Evolutionary conservation across 2,329 filamentous ascomycete species (phyloP).

Genomic region (Tolypocladium cylindrosporum): DNA sequence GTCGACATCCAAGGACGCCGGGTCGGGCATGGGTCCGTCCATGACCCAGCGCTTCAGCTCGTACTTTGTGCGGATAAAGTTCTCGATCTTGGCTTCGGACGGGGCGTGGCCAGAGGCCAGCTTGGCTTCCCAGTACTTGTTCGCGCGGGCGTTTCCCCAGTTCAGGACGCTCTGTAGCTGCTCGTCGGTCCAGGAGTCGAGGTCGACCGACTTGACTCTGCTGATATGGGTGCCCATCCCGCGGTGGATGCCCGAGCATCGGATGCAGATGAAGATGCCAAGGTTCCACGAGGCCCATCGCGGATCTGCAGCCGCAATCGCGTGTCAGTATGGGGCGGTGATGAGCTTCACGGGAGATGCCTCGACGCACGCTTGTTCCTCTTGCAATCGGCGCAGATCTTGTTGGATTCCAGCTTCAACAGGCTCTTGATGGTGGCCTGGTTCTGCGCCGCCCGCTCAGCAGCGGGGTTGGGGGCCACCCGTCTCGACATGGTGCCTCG

Average conservation of each 20-base stretch:
- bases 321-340: not conserved
- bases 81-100: slow-evolving; percentile 97
- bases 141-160: slow-evolving; percentile 94
- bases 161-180: slow-evolving; percentile 86
- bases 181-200: slow-evolving; percentile 98
- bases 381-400: slow-evolving; percentile 97
- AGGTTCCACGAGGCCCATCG: slow-evolving; percentile 99
- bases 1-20: slow-evolving; percentile 72
- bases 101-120: slow-evolving; percentile 83
- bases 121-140: slow-evolving; percentile 99
- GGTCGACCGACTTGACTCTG: slow-evolving; percentile 93
- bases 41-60: slow-evolving; percentile 99
- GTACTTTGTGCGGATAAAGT: slow-evolving; percentile 98
- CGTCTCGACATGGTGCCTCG: slow-evolving; percentile 62
- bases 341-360: not conserved
- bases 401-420: slow-evolving; percentile 90
- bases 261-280: slow-evolving; percentile 94
- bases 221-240: slow-evolving; percentile 99
- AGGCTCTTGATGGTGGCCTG: slow-evolving; percentile 88
- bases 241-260: slow-evolving; percentile 95
- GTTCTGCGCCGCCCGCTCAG: slow-evolving; percentile 87
- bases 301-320: slow-evolving; percentile 51
- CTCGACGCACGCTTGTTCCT: slow-evolving; percentile 77
- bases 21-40: slow-evolving; percentile 91
- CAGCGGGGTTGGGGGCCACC: slow-evolving; percentile 58